Evolutionary conservation across 768 basidiomycete genomes (phyloP).

Genomic region (Hericium rajendrae): DNA sequence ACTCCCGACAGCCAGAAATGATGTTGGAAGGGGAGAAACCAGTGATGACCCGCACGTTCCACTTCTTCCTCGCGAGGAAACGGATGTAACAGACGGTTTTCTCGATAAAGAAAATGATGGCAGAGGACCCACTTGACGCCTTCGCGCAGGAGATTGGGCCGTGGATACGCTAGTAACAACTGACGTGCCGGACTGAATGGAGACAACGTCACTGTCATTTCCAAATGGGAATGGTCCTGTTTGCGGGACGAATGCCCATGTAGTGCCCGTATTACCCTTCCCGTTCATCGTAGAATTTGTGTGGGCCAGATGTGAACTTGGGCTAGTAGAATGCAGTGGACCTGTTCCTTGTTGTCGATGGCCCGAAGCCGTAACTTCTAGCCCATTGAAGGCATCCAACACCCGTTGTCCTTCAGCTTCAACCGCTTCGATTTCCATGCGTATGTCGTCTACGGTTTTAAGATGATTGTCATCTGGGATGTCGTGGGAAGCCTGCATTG

Average conservation of each 20-base stretch:
- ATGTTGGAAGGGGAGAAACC: conserved; percentile 21
- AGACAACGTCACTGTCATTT: conserved; percentile 12
- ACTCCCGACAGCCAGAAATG: conserved; percentile 27
- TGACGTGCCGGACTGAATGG: conserved; percentile 12
- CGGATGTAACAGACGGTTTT: conserved; percentile 13
- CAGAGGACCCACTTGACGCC: conserved; percentile 4
- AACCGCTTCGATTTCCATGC: conserved; percentile 53
- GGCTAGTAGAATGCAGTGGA: conserved; percentile 6
- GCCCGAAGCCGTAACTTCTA: conserved; percentile 62
- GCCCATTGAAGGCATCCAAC: conserved; percentile 72
- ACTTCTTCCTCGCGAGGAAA: conserved; percentile 14
- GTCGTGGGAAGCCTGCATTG: conserved; percentile 23
- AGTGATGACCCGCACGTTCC: conserved; percentile 20
- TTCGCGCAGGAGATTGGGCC: conserved; percentile 9
- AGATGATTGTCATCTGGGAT: conserved; percentile 47
- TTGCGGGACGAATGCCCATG: conserved; percentile 1
- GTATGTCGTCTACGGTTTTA: conserved; percentile 53
- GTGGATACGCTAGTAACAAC: conserved; percentile 10
- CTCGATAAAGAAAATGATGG: conserved; percentile 9
- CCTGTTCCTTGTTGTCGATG: conserved; percentile 28
- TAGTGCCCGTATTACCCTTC: conserved; percentile 2
- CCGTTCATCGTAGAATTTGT: background rate
- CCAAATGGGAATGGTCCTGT: background rate
- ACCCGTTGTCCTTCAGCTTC: conserved; percentile 64
- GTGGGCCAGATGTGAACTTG: no score